Conservation (phyloP, 1,139 yeast species). For the Taiozyma sp. region DNA sequence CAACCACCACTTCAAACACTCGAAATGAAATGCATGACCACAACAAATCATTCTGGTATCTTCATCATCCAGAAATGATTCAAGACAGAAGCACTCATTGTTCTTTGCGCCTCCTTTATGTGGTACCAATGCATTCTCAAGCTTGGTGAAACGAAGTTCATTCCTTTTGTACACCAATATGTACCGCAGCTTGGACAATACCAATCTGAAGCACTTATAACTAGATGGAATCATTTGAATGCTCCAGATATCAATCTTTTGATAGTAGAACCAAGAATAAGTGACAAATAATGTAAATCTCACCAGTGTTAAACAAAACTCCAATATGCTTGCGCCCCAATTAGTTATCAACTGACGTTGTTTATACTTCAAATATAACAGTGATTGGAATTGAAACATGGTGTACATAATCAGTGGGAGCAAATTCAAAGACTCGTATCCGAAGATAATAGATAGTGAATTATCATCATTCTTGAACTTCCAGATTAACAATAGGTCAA, state of each 20-base stretch:
- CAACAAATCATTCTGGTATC: conserved; percentile 32
- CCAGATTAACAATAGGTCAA: conserved; percentile 34
- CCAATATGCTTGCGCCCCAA: conserved; percentile 26
- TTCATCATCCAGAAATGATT: conserved; percentile 9
- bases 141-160: conserved; percentile 3
- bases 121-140: background rate
- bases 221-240: conserved; percentile 42
- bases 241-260: conserved; percentile 23
- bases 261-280: conserved; percentile 35
- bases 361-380: conserved; percentile 11
- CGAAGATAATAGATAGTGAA: conserved; percentile 26
- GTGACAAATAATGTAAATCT: conserved; percentile 33
- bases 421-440: conserved; percentile 40
- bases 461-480: conserved; percentile 14
- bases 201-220: conserved; percentile 24
- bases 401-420: conserved; percentile 38
- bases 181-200: conserved; percentile 26
- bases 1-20: conserved; percentile 44
- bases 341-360: conserved; percentile 17
- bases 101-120: conserved; percentile 5
- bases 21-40: conserved; percentile 41
- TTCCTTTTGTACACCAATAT: conserved; percentile 14
- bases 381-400: conserved; percentile 29
- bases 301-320: conserved; percentile 33
- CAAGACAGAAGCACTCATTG: conserved; percentile 23